Evolutionary conservation across 495 filamentous ascomycete genomes (phyloP), one percentile per base, ranked within the genome.

Genomic region (Sabuloglossum arenarium): DNA sequence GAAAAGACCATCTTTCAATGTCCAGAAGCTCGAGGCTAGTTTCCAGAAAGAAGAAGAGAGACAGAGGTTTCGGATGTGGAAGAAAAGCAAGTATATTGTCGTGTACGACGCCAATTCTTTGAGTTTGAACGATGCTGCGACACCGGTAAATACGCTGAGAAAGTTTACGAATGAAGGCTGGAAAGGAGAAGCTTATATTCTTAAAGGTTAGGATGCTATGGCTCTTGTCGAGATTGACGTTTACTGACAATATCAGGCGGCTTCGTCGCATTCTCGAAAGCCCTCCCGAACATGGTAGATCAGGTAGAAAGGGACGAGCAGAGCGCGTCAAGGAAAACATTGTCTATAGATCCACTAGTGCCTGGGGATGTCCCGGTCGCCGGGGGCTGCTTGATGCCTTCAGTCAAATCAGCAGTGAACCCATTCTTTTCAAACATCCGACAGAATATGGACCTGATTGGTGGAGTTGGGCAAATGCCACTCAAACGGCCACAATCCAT

Each of bases 341-440:
- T 73, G 25, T 27, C 47, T 51, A 74, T 49, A 69, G 74, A 63
- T 69, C 70, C 45, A 65, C 66, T 69, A 30, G 66, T 73, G 21
- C 71, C 79, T 21, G 77, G 73, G 39, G 72, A 80, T 42, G 80
- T 85, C 0, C 86, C 86, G 19, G 81, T 94, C 12, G 81, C 84
- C 58, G 89, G 90, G 49, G 93, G 91, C 0, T 95, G 93, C 62
- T 74, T 79, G 56, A 75, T 98, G 64, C 91, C 91, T 14, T 71
- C 74, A 24, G 73, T 75, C 23, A 74, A 81, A 55, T 73, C 74
- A 56, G 75, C 79, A 1, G 74, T 78, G 14, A 95, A 93, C 62
- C 89, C 93, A 0, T 97, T 98, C 68, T 98, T 97, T 69, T 78
- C 79, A 56, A 96, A 95, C 59, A 97, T 98, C 61, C 78, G 93